Evolutionary conservation across 495 filamentous ascomycete genomes (phyloP).

Genomic region (Cairneyella variabilis): DNA sequence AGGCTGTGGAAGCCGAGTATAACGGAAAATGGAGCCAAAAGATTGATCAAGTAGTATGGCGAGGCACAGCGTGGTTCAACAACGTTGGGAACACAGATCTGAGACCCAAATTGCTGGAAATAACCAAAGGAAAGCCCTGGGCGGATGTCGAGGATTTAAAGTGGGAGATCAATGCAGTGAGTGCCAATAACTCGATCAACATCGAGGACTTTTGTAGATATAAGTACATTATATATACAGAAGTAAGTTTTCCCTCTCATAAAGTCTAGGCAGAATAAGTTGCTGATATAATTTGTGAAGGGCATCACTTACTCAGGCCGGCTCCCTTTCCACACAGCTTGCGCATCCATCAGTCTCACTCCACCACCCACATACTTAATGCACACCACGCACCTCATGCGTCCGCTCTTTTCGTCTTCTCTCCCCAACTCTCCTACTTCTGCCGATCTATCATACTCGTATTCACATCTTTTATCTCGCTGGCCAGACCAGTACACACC

Average conservation of each 20-base stretch:
- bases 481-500: conserved; percentile 37
- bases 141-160: conserved; percentile 46
- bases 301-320: conserved; percentile 56
- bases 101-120: conserved; percentile 39
- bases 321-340: conserved; percentile 50
- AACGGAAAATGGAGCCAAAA: conserved; percentile 44
- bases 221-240: conserved; percentile 55
- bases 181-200: conserved; percentile 33
- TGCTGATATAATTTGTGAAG: conserved; percentile 6
- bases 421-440: conserved; percentile 18
- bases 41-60: conserved; percentile 64
- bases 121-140: conserved; percentile 36
- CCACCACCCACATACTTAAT: conserved; percentile 47
- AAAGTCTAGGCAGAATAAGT: not conserved
- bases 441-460: not conserved
- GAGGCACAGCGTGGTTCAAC: conserved; percentile 56
- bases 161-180: conserved; percentile 28
- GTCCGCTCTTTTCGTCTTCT: conserved; percentile 36
- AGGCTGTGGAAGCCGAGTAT: conserved; percentile 30
- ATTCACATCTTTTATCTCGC: conserved; percentile 6
- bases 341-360: conserved; percentile 42
- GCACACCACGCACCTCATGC: conserved; percentile 45
- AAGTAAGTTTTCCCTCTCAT: conserved; percentile 24
- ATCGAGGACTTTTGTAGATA: conserved; percentile 49
- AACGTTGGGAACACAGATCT: conserved; percentile 35